Evolutionary conservation across 805 yeast species (phyloP).

Genomic region (Geotrichum ghanense): DNA sequence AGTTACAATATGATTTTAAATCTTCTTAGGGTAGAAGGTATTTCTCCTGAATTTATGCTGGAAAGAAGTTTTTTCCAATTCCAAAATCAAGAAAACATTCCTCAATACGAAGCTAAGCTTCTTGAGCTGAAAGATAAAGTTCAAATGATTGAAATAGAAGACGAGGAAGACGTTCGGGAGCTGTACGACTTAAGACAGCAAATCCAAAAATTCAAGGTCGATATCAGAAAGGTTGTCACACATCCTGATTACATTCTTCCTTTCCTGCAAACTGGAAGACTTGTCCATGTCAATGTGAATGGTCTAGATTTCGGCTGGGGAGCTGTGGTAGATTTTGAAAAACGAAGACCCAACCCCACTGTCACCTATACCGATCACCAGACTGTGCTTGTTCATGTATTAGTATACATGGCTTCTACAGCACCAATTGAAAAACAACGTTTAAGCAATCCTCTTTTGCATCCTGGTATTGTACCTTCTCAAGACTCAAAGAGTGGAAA

Average conservation of each 20-base stretch:
- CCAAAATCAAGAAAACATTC: slow-evolving; percentile 87
- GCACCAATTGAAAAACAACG: slow-evolving; percentile 68
- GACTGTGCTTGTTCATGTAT: slow-evolving; percentile 75
- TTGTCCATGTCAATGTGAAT: slow-evolving; percentile 51
- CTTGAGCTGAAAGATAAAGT: slow-evolving; percentile 30
- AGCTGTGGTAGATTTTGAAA: slow-evolving; percentile 64
- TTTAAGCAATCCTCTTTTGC: slow-evolving; percentile 64
- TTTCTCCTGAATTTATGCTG: slow-evolving; percentile 95
- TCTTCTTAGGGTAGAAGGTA: slow-evolving; percentile 93
- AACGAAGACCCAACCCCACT: slow-evolving; percentile 39
- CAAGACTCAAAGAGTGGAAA: slow-evolving; percentile 50
- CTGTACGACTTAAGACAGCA: slow-evolving; percentile 75
- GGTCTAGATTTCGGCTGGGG: slow-evolving; percentile 87
- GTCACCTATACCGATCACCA: slow-evolving; percentile 66
- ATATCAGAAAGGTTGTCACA: slow-evolving; percentile 68
- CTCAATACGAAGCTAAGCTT: slow-evolving; percentile 60
- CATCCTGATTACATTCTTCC: slow-evolving; percentile 84
- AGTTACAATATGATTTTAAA: slow-evolving; percentile 95
- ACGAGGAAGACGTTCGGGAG: slow-evolving; percentile 63
- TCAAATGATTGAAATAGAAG: slow-evolving; percentile 48
- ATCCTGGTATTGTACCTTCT: slow-evolving; percentile 76
- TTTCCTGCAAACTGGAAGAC: slow-evolving; percentile 82
- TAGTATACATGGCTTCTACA: slow-evolving; percentile 63
- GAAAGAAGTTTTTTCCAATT: slow-evolving; percentile 91
- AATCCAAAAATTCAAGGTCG: slow-evolving; percentile 56